phyloP scores from a whole-genome alignment of 169 alveolate genomes.

The Eimeria falciformis region DNA sequence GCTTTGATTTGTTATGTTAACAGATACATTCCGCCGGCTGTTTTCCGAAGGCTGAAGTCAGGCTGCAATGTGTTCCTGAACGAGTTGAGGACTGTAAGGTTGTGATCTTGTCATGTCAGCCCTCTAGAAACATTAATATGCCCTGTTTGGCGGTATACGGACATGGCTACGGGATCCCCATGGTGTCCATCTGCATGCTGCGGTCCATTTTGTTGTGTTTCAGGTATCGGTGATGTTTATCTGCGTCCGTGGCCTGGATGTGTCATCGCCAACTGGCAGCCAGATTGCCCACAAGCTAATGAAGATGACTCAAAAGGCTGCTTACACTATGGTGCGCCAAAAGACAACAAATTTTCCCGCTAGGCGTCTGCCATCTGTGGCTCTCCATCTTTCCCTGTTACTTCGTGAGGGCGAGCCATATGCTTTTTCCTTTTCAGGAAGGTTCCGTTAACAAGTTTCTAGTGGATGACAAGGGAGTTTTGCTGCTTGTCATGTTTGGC shows the following conservation, averaged over 20 bases:
- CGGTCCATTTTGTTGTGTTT: not conserved
- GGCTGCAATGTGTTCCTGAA: slow-evolving; percentile 83
- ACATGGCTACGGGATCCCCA: not conserved
- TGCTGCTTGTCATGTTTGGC: slow-evolving; percentile 84
- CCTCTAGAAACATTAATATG: too few species aligned
- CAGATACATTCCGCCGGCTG: slow-evolving; percentile 87
- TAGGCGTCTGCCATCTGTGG: not conserved
- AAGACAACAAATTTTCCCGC: not conserved
- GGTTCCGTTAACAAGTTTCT: slow-evolving; percentile 89
- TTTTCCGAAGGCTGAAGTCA: slow-evolving; percentile 81
- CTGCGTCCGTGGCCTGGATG: slow-evolving; percentile 85
- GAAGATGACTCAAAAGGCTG: slow-evolving; percentile 80
- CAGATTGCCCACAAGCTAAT: slow-evolving; percentile 84
- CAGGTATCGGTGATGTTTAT: slow-evolving; percentile 83
- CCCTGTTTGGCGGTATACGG: not conserved
- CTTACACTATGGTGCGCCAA: slow-evolving; percentile 76
- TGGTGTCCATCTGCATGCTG: too few species aligned
- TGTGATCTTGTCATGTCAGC: not conserved
- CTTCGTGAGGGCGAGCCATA: not conserved
- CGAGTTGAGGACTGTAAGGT: slow-evolving; percentile 81
- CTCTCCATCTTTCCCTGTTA: not conserved
- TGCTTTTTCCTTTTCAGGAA: slow-evolving; percentile 75
- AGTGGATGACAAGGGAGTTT: slow-evolving; percentile 89
- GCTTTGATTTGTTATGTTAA: not conserved
- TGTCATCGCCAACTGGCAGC: slow-evolving; percentile 84